phyloP scores from a whole-genome alignment of 1,139 yeast genomes.

The Blastobotrys serpentis region DNA sequence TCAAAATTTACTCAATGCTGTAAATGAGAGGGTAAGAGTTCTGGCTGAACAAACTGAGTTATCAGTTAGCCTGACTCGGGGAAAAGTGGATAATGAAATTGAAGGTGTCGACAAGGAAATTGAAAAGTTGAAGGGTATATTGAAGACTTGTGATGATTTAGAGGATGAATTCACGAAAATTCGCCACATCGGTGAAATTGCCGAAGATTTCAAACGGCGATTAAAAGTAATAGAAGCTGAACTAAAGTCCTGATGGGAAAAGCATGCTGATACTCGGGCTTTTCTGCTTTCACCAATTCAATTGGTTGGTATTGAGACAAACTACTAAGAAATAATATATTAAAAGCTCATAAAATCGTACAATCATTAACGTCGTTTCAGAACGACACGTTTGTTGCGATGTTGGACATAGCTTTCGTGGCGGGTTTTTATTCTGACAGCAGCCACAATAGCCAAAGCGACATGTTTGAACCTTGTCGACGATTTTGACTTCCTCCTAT shows the following conservation, averaged over 20 bases:
- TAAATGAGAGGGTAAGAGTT: slow-evolving; percentile 25
- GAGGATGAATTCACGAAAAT: slow-evolving; percentile 65
- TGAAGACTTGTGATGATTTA: slow-evolving; percentile 53
- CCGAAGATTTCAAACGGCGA: slow-evolving; percentile 43
- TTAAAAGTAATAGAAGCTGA: slow-evolving; percentile 28
- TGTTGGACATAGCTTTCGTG: slow-evolving; percentile 15
- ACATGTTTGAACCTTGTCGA: slow-evolving; percentile 42
- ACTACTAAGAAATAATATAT: neutral
- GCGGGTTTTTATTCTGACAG: slow-evolving; percentile 51
- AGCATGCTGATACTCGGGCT: too few species aligned
- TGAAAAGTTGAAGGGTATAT: slow-evolving; percentile 43
- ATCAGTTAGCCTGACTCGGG: slow-evolving; percentile 27
- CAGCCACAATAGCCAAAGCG: slow-evolving; percentile 57
- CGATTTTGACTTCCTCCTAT: slow-evolving; percentile 27
- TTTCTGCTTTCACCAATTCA: too few species aligned
- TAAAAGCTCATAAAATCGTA: slow-evolving; percentile 3
- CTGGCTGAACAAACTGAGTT: slow-evolving; percentile 29
- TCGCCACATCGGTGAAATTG: slow-evolving; percentile 59
- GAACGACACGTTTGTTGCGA: slow-evolving; percentile 7
- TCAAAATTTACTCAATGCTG: slow-evolving; percentile 17
- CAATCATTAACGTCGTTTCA: slow-evolving; percentile 6
- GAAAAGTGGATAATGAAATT: slow-evolving; percentile 24
- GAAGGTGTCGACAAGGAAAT: slow-evolving; percentile 45
- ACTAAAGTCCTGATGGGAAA: slow-evolving; percentile 1
- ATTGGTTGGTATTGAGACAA: too few species aligned